Conservation (phyloP, 192 early-diverging fungal species). For the Coemansia sp. region DNA sequence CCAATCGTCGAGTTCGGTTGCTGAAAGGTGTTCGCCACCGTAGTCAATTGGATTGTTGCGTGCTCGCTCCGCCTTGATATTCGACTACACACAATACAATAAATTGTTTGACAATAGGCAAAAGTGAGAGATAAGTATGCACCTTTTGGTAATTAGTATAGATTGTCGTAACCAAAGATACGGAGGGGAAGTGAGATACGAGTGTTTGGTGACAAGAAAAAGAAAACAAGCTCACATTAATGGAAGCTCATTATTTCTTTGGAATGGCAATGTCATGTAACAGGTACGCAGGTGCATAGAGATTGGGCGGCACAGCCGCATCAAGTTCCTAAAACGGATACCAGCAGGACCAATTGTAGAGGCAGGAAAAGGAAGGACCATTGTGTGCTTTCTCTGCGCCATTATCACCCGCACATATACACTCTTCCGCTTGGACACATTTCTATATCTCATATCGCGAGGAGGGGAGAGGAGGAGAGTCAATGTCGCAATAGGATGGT, state of each 20-base stretch:
- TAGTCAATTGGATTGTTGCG: slow-evolving; percentile 10
- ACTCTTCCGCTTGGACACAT: not conserved
- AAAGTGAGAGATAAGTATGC: not conserved
- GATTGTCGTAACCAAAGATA: not conserved
- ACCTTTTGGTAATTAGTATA: not conserved
- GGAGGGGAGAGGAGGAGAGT: too few relatives aligned
- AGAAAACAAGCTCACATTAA: not conserved
- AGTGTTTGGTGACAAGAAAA: not conserved
- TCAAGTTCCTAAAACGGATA: slow-evolving; percentile 6
- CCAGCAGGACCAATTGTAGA: slow-evolving; percentile 7
- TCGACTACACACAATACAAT: not conserved
- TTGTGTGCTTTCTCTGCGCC: not conserved
- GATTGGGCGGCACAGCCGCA: not conserved
- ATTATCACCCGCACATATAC: not conserved
- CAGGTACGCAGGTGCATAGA: not conserved
- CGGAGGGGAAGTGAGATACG: not conserved
- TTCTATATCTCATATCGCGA: not conserved
- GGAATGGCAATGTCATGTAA: slow-evolving; percentile 1
- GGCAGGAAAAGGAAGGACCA: not conserved
- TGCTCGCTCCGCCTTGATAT: slow-evolving; percentile 11
- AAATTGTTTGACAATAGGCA: not conserved
- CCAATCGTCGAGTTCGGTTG: slow-evolving; percentile 1
- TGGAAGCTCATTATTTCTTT: slow-evolving; percentile 2
- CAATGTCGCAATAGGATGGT: not conserved
- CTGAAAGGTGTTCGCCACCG: not conserved